Percentiles rank a stretch among this genome's conserved stretches.
Conservation (phyloP, 2,329 filamentous ascomycete genomes). For the Ilyonectria robusta region DNA sequence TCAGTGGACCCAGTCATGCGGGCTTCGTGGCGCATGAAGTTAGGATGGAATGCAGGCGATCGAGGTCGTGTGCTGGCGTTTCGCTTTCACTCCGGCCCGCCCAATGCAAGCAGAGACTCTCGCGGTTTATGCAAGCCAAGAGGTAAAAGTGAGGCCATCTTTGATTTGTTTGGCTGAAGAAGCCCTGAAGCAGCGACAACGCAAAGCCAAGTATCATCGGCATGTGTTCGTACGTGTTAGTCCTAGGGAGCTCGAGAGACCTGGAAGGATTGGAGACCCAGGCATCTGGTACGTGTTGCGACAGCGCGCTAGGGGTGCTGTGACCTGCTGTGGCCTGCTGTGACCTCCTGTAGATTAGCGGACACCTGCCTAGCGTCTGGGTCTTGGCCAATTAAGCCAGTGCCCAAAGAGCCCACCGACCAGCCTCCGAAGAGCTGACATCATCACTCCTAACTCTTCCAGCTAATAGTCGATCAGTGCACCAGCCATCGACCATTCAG, state of each 20-base stretch:
- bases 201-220: not conserved
- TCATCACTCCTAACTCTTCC: slow-evolving; percentile 41
- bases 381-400: slow-evolving; percentile 14
- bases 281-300: not conserved
- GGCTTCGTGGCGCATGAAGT: not conserved
- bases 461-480: not conserved
- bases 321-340: slow-evolving; percentile 5
- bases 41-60: not conserved
- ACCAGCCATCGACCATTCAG: slow-evolving; percentile 1
- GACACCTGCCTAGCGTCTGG: slow-evolving; percentile 1
- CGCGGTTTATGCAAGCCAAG: not conserved
- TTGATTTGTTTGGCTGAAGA: not conserved
- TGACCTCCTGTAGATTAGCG: slow-evolving; percentile 19
- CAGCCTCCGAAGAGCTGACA: slow-evolving; percentile 41
- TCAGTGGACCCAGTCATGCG: slow-evolving; percentile 1
- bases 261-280: not conserved
- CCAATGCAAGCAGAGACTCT: not conserved
- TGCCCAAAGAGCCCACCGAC: slow-evolving; percentile 3
- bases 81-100: not conserved
- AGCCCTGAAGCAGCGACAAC: not conserved
- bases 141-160: not conserved
- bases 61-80: not conserved
- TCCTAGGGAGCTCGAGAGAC: not conserved
- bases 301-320: not conserved
- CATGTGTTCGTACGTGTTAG: not conserved